A percentile compares a stretch with the other conserved stretches of the same genome.
These are phyloP conservation scores for Cladosporium sp. DNA, from an alignment of 2,329 filamentous ascomycete species.

Conservation along the genomic window DNA sequence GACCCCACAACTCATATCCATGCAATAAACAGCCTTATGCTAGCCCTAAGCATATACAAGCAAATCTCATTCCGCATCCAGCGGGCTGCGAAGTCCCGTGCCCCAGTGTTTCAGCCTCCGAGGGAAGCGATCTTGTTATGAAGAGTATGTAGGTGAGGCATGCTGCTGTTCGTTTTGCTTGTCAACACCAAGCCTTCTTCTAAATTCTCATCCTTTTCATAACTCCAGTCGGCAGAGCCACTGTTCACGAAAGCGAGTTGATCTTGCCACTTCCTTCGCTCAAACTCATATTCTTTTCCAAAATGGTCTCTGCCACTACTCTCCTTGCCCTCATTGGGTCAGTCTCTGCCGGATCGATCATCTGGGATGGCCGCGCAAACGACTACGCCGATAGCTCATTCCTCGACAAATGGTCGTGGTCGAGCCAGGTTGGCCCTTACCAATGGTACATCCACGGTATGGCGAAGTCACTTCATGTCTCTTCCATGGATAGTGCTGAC, in stretches of 20 bases:
- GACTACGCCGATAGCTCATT: constrained; percentile 52
- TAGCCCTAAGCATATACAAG: constrained; percentile 5
- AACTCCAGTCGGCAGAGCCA: constrained; percentile 10
- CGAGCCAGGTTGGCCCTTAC: constrained; percentile 65
- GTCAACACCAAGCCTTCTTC: constrained; percentile 4
- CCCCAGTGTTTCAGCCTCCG: constrained; percentile 13
- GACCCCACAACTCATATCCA: neutral
- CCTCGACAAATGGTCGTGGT: constrained; percentile 55
- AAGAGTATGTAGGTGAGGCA: neutral
- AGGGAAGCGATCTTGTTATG: constrained; percentile 4
- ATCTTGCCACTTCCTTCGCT: constrained; percentile 19
- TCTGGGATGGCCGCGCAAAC: constrained; percentile 67
- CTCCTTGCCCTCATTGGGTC: constrained; percentile 21
- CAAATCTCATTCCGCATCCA: constrained; percentile 5
- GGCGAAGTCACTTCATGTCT: neutral
- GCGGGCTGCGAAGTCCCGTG: constrained; percentile 8
- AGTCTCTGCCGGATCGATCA: constrained; percentile 41
- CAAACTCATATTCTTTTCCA: neutral
- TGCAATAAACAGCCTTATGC: neutral
- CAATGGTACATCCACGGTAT: constrained; percentile 70
- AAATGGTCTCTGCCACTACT: constrained; percentile 19
- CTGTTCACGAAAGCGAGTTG: constrained; percentile 15
- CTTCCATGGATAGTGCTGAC: neutral
- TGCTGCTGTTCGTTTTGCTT: constrained; percentile 4
- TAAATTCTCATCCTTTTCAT: neutral